A percentile compares a stretch with the other conserved stretches of the same genome.
These are phyloP conservation scores for Trebouxia sp. DNA, from an alignment of 139 green algal species.

Conservation along the genomic window DNA sequence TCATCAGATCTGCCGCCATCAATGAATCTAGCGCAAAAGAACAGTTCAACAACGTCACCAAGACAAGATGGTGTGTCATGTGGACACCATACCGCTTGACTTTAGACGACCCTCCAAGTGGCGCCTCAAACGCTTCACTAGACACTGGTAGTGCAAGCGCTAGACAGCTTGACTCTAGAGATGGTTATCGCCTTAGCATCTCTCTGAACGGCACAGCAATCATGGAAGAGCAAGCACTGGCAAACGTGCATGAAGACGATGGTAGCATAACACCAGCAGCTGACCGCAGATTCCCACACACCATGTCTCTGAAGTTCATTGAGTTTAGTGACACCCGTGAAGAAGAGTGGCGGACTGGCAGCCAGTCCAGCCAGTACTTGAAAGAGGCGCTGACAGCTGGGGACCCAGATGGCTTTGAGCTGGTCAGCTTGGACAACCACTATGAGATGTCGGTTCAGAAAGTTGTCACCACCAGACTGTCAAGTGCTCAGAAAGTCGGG, in stretches of 20 bases:
- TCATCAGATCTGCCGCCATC: not conserved
- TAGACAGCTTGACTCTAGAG: not conserved
- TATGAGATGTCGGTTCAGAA: not conserved
- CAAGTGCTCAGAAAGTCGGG: not conserved
- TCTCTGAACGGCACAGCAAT: not conserved
- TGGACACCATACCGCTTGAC: not conserved
- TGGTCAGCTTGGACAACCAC: not conserved
- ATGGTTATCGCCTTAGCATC: not conserved
- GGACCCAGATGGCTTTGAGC: not conserved
- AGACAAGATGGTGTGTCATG: not conserved
- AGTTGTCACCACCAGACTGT: not conserved
- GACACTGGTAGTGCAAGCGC: not conserved
- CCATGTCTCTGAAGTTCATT: not conserved
- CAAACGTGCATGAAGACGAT: not conserved
- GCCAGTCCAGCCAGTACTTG: not conserved
- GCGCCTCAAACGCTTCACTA: not conserved
- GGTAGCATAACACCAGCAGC: too few relatives aligned
- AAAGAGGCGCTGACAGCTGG: not conserved
- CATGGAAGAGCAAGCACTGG: not conserved
- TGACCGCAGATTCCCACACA: too few relatives aligned
- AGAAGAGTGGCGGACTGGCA: not conserved
- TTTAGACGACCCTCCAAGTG: not conserved
- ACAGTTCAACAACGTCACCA: not conserved
- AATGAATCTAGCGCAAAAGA: not conserved
- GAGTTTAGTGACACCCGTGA: not conserved